Percentiles rank a stretch among this genome's conserved stretches.
These are phyloP conservation scores for Globisporangium middletonii DNA, from an alignment of 352 stramenopile genomes.

Conservation along the genomic window DNA sequence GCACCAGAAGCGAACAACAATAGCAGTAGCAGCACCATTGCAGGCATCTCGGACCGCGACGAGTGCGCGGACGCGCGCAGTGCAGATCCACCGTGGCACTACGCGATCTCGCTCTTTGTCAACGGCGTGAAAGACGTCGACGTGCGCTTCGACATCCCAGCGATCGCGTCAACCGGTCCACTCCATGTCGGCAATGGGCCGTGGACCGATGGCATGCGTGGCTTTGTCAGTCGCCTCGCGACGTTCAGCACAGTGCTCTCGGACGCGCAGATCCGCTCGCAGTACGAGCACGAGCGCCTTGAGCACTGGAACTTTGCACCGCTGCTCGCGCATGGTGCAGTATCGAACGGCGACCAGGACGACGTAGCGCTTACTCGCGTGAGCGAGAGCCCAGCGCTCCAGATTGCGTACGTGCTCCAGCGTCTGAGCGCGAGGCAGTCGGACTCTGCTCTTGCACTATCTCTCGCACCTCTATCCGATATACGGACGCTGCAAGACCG, in stretches of 20 bases:
- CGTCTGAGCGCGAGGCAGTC: background rate
- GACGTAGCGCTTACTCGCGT: background rate
- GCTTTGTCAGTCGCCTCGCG: slow-evolving; percentile 55
- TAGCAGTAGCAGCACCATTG: background rate
- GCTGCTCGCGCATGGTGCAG: background rate
- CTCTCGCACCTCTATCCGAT: too few relatives aligned
- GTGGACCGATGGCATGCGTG: slow-evolving; percentile 56
- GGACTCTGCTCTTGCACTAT: too few relatives aligned
- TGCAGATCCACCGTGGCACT: slow-evolving; percentile 20
- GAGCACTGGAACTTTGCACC: slow-evolving; percentile 21
- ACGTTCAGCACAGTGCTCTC: slow-evolving; percentile 31
- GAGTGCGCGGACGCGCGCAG: slow-evolving; percentile 9
- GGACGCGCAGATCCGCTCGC: slow-evolving; percentile 17
- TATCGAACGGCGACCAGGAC: background rate
- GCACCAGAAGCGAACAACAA: background rate
- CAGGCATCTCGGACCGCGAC: background rate
- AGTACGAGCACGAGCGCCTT: slow-evolving; percentile 22
- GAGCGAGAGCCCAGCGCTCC: slow-evolving; percentile 2
- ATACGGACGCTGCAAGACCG: slow-evolving; percentile 6
- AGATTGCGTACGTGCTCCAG: slow-evolving; percentile 42
- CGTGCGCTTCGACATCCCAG: slow-evolving; percentile 34
- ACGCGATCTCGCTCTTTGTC: slow-evolving; percentile 49
- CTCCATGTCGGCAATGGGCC: slow-evolving; percentile 64
- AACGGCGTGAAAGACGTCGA: slow-evolving; percentile 52
- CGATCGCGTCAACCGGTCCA: slow-evolving; percentile 46